Percentiles rank a stretch among this genome's conserved stretches.
Evolutionary conservation across 176 grass and related monocot species (phyloP).

Genomic region (Juncus inflexus): DNA sequence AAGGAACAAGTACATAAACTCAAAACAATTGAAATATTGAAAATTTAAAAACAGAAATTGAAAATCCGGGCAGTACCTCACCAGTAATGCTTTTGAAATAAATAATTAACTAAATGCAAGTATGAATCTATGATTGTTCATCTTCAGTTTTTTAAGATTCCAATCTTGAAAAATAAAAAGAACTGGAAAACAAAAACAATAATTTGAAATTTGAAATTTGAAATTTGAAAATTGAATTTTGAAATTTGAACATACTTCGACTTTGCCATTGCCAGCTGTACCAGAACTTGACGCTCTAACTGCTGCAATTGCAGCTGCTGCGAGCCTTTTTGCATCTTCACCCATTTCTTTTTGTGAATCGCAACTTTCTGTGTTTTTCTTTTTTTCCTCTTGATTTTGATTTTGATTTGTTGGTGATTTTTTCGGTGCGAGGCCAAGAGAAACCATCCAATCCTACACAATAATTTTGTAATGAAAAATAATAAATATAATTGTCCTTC

Average conservation of each 20-base stretch:
- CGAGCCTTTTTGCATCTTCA: constrained; percentile 74
- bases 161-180: no score
- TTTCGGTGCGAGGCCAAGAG: constrained; percentile 59
- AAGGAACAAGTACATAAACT: no score
- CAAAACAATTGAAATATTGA: no score
- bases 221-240: constrained; percentile 1
- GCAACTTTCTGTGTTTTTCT: constrained; percentile 26
- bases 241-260: constrained; percentile 51
- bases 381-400: constrained; percentile 23
- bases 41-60: no score
- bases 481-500: not conserved
- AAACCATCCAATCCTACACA: constrained; percentile 74
- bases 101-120: no score
- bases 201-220: not conserved
- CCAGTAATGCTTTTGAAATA: no score
- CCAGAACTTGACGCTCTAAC: constrained; percentile 37
- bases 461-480: not conserved
- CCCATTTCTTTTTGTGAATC: constrained; percentile 36
- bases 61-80: no score
- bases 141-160: no score
- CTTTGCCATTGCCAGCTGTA: constrained; percentile 73
- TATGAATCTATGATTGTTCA: no score
- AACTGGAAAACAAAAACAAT: constrained; percentile 1
- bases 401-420: constrained; percentile 30
- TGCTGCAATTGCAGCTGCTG: constrained; percentile 77